These are phyloP conservation scores for Fusarium solani-melongenae DNA, from an alignment of 2,329 filamentous ascomycete genomes.

Conservation along the genomic window DNA sequence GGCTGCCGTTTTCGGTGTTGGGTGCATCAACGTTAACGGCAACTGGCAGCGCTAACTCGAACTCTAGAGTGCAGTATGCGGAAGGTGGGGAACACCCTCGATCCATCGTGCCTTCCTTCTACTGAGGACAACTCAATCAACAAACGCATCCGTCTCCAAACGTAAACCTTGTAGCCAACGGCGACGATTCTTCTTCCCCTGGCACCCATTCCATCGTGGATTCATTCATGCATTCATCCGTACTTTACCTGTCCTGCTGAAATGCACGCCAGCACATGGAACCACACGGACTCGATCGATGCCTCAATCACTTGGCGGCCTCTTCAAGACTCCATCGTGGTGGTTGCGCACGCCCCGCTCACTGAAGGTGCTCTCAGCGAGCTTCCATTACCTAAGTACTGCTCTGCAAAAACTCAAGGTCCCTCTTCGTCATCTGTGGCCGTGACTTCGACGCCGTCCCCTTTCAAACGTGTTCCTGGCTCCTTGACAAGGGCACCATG, in stretches of 20 bases:
- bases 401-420: not conserved
- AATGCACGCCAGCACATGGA: not conserved
- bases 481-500: conserved; percentile 1
- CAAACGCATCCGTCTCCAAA: not conserved
- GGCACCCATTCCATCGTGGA: not conserved
- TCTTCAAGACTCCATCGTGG: not conserved
- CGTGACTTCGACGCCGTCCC: conserved; percentile 6
- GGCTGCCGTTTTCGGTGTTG: not conserved
- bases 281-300: not conserved
- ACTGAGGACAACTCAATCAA: not conserved
- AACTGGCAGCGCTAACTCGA: not conserved
- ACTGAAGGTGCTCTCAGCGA: conserved; percentile 38
- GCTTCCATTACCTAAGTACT: conserved; percentile 16
- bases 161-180: not conserved
- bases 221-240: not conserved
- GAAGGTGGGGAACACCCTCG: not conserved
- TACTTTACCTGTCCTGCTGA: not conserved
- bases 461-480: not conserved
- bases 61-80: not conserved
- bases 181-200: not conserved
- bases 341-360: conserved; percentile 28
- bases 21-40: not conserved
- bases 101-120: not conserved
- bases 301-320: not conserved
- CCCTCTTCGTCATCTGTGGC: conserved; percentile 3